Evolutionary conservation across 495 filamentous ascomycete species (phyloP), one percentile per base, ranked within the genome.

Genomic region (Neurospora intermedia): DNA sequence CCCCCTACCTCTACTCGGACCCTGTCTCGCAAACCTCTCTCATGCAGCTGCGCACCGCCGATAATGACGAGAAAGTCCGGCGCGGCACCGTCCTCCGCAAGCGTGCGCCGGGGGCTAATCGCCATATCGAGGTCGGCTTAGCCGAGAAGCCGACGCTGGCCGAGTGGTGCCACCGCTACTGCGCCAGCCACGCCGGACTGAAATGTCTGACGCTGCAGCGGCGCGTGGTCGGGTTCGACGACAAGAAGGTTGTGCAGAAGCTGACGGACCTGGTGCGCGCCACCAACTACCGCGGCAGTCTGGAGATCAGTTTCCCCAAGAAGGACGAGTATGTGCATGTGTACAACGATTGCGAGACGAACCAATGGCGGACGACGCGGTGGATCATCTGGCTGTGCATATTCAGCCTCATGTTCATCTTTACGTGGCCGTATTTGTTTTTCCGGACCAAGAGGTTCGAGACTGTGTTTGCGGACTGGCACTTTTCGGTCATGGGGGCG

Each of bases 351-450:
- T 84, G 84, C 62, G 82, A 78, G 70, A 83, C 85, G 70, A 91
- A 90, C 71, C 43, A 78, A n/a, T 88, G 87, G 85, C 85, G 90
- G 4, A 79, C 85, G 70, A 90, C 83, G 6, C 73, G 70, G 13
- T 91, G 87, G 85, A 83, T 90, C 39, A 76, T 82, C 11, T 89
- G 84, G 85, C 31, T 91, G 43, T 91, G 89, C 80, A 87, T 85
- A 76, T 76, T 90, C 15, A 88, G 85, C 4, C 86, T 91, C 71
- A 78, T 89, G 54, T 90, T 89, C 82, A 75, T 91, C 43, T 84
- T 91, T 76, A 79, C 84, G 20, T 91, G 90, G 90, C 90, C 89
- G 18, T 83, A 87, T 62, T 80, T 91, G 40, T 89, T 86, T 82
- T 85, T 91, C 76, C 76, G 84, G 8, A 91, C 90, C 16, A 86